Evolutionary conservation across 352 stramenopile genomes (phyloP).

Genomic region (Globisporangium echinulatum): DNA sequence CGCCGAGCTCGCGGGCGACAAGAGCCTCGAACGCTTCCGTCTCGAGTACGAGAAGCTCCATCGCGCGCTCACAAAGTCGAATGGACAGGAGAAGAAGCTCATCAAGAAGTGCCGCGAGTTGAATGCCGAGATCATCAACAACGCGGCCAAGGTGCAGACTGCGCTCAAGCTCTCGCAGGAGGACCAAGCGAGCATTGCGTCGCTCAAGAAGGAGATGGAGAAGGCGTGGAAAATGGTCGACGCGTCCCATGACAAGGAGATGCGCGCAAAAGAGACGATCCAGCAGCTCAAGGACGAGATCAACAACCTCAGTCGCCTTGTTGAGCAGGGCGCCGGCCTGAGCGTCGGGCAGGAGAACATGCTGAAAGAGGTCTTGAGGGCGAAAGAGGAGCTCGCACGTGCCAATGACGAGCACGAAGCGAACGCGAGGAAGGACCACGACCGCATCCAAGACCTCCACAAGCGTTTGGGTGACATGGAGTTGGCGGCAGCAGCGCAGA

Average conservation of each 20-base stretch:
- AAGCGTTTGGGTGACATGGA: slow-evolving; percentile 63
- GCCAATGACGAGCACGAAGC: slow-evolving; percentile 81
- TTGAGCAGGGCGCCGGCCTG: slow-evolving; percentile 91
- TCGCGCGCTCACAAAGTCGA: slow-evolving; percentile 90
- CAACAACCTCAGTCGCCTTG: slow-evolving; percentile 91
- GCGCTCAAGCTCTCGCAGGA: slow-evolving; percentile 93
- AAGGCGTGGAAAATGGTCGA: slow-evolving; percentile 95
- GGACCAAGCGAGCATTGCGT: slow-evolving; percentile 89
- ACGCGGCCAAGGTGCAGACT: slow-evolving; percentile 93
- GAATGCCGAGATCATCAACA: slow-evolving; percentile 95
- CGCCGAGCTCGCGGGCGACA: slow-evolving; percentile 87
- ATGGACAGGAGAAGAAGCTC: slow-evolving; percentile 93
- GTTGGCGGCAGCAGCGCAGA: slow-evolving; percentile 35
- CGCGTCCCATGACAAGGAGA: slow-evolving; percentile 91
- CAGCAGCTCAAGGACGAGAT: slow-evolving; percentile 95
- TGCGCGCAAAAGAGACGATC: slow-evolving; percentile 93
- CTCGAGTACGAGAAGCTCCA: slow-evolving; percentile 96
- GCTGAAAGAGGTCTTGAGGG: slow-evolving; percentile 87
- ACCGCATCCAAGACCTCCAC: slow-evolving; percentile 77
- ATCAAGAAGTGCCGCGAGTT: slow-evolving; percentile 94
- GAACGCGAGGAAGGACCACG: slow-evolving; percentile 77
- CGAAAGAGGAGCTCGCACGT: slow-evolving; percentile 85
- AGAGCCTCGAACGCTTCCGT: slow-evolving; percentile 91
- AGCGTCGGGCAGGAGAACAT: slow-evolving; percentile 92
- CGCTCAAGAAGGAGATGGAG: slow-evolving; percentile 95